Conservation (phyloP, 495 filamentous ascomycete genomes). For the Bacidia rubella region DNA sequence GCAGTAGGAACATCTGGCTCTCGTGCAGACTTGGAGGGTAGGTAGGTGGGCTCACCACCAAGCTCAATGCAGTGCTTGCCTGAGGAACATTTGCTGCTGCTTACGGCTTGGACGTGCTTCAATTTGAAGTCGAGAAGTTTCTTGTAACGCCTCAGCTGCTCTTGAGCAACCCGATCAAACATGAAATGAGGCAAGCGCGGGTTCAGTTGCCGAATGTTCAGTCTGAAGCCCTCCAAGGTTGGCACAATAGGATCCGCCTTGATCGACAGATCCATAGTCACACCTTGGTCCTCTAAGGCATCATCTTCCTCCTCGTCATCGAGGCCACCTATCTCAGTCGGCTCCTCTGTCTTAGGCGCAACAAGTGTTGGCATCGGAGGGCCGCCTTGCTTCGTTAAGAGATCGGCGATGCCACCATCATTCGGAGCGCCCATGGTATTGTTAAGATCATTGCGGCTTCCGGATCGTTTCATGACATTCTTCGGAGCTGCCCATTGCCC, state of each 20-base stretch:
- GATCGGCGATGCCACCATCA: conserved; percentile 28
- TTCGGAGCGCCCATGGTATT: conserved; percentile 23
- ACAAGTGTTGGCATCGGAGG: conserved; percentile 33
- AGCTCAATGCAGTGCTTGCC: conserved; percentile 48
- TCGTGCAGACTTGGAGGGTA: conserved; percentile 30
- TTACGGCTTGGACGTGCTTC: conserved; percentile 50
- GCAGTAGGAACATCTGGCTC: conserved; percentile 25
- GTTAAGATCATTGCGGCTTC: conserved; percentile 63
- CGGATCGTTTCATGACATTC: conserved; percentile 42
- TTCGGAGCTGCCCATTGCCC: conserved; percentile 30
- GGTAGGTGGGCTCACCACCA: conserved; percentile 42
- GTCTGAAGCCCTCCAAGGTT: conserved; percentile 61
- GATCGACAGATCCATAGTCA: conserved; percentile 36
- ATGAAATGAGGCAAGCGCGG: conserved; percentile 54
- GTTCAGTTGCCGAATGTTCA: conserved; percentile 60
- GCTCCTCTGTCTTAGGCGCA: conserved; percentile 24
- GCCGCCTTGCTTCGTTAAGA: conserved; percentile 37
- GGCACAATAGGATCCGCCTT: conserved; percentile 45
- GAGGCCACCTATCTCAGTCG: conserved; percentile 17
- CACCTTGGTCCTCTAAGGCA: conserved; percentile 28
- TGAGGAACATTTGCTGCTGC: conserved; percentile 41
- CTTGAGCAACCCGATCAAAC: conserved; percentile 69
- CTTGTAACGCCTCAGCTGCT: conserved; percentile 70
- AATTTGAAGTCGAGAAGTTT: conserved; percentile 57
- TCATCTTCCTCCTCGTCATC: conserved; percentile 33